Conservation (phyloP, 495 filamentous ascomycete species). For the Xylaria castorea region DNA sequence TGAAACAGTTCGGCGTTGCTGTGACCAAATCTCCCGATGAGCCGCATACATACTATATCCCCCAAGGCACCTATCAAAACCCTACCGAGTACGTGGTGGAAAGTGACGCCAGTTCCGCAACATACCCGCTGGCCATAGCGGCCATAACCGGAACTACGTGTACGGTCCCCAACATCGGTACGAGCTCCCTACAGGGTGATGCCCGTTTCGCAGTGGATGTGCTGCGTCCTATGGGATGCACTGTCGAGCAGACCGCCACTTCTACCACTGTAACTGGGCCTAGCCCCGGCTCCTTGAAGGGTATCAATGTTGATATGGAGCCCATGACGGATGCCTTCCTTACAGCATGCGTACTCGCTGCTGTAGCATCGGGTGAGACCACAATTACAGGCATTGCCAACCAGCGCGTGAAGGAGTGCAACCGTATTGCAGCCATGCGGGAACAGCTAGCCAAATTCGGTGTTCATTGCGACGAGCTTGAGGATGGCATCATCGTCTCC, state of each 20-base stretch:
- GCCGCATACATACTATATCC: slow-evolving; percentile 93
- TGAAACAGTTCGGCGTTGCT: slow-evolving; percentile 87
- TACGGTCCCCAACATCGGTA: slow-evolving; percentile 95
- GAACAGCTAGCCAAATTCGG: slow-evolving; percentile 96
- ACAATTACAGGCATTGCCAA: slow-evolving; percentile 96
- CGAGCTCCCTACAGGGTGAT: slow-evolving; percentile 90
- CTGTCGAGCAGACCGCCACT: slow-evolving; percentile 78
- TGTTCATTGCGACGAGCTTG: slow-evolving; percentile 82
- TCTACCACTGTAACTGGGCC: slow-evolving; percentile 96
- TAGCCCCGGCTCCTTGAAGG: slow-evolving; percentile 70
- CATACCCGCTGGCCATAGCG: slow-evolving; percentile 93
- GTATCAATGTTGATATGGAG: slow-evolving; percentile 90
- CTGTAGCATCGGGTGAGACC: slow-evolving; percentile 84
- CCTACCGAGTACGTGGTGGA: slow-evolving; percentile 89
- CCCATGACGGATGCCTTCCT: slow-evolving; percentile 99
- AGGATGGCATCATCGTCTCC: slow-evolving; percentile 89
- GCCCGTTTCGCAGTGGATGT: slow-evolving; percentile 94
- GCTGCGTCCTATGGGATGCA: slow-evolving; percentile 90
- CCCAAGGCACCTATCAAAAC: slow-evolving; percentile 82
- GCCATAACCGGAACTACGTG: slow-evolving; percentile 94
- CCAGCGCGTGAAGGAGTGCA: slow-evolving; percentile 97
- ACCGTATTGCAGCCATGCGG: slow-evolving; percentile 95
- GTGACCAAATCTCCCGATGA: slow-evolving; percentile 67
- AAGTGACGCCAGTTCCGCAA: slow-evolving; percentile 96
- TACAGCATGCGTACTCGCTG: slow-evolving; percentile 90